Conservation (phyloP, 306 rosid genomes). For the Hippophae tibetana region DNA sequence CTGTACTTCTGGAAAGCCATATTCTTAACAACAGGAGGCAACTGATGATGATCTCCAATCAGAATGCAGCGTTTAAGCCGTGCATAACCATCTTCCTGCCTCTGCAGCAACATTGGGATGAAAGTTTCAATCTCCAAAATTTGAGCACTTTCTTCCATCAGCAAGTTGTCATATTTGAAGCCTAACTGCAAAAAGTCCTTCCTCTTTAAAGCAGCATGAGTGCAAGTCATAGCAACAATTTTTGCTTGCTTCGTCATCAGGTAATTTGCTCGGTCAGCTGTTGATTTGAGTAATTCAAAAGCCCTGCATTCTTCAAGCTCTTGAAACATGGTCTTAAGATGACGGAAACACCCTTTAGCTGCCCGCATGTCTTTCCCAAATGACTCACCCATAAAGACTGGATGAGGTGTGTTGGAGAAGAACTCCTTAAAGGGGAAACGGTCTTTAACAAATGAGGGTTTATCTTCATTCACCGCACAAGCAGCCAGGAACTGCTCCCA, state of each 20-base stretch:
- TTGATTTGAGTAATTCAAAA: constrained; percentile 88
- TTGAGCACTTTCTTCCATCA: constrained; percentile 99
- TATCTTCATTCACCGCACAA: constrained; percentile 59
- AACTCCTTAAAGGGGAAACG: constrained; percentile 95
- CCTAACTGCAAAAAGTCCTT: constrained; percentile 92
- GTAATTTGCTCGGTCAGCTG: constrained; percentile 95
- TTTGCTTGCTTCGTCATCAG: constrained; percentile 98
- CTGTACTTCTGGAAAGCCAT: constrained; percentile 99
- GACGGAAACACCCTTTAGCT: constrained; percentile 81
- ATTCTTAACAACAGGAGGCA: constrained; percentile 98
- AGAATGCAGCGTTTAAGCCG: constrained; percentile 95
- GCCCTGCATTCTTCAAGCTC: constrained; percentile 99
- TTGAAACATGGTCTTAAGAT: constrained; percentile 89
- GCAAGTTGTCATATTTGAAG: constrained; percentile 96
- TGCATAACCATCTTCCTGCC: constrained; percentile 98
- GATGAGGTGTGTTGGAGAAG: constrained; percentile 56
- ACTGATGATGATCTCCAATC: constrained; percentile 96
- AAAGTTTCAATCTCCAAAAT: constrained; percentile 96
- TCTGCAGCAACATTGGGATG: constrained; percentile 96
- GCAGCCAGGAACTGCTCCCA: constrained; percentile 93
- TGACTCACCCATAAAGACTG: constrained; percentile 70
- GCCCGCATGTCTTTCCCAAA: constrained; percentile 86
- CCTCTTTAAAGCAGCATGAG: constrained; percentile 96
- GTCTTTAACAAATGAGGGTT: constrained; percentile 60
- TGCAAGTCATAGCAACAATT: constrained; percentile 99